A percentile compares a stretch with the other conserved stretches of the same genome.
phyloP scores from a whole-genome alignment of 2,329 filamentous ascomycete genomes.

The Emergomyces pasteurianus region DNA sequence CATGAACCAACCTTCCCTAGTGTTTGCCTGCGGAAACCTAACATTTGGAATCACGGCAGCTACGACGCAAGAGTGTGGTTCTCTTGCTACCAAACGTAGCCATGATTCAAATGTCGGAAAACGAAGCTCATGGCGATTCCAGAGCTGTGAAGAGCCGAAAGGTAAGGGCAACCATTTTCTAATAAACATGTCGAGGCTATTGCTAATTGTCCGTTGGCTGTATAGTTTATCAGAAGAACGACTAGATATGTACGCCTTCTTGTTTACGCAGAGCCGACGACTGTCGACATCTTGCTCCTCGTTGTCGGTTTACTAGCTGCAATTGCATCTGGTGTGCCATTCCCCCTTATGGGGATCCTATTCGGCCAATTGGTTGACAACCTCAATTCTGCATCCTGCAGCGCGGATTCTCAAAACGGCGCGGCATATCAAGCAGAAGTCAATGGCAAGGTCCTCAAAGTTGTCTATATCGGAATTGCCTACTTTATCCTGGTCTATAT shows the following conservation, averaged over 20 bases:
- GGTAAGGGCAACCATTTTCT: neutral
- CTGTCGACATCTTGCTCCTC: conserved; percentile 10
- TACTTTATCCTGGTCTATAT: conserved; percentile 48
- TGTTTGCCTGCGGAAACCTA: neutral
- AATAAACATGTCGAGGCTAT: neutral
- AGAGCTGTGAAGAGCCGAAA: neutral
- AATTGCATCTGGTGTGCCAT: conserved; percentile 20
- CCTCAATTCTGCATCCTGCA: conserved; percentile 18
- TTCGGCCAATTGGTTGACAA: conserved; percentile 23
- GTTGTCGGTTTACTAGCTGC: conserved; percentile 16
- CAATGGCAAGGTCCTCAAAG: conserved; percentile 40
- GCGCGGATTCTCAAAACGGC: neutral
- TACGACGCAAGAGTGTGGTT: neutral
- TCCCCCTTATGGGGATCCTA: conserved; percentile 20
- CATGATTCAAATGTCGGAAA: neutral
- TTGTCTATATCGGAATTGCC: conserved; percentile 48
- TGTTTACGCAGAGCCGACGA: conserved; percentile 10
- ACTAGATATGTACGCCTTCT: conserved; percentile 9
- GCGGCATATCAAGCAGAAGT: conserved; percentile 31
- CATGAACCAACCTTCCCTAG: neutral
- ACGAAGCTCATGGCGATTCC: neutral
- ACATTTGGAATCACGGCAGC: neutral
- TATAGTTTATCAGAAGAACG: neutral
- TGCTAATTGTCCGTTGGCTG: neutral
- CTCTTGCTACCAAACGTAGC: neutral